These are phyloP conservation scores for Sphaerulina musiva DNA, from an alignment of 2,329 filamentous ascomycete species.

Conservation along the genomic window DNA sequence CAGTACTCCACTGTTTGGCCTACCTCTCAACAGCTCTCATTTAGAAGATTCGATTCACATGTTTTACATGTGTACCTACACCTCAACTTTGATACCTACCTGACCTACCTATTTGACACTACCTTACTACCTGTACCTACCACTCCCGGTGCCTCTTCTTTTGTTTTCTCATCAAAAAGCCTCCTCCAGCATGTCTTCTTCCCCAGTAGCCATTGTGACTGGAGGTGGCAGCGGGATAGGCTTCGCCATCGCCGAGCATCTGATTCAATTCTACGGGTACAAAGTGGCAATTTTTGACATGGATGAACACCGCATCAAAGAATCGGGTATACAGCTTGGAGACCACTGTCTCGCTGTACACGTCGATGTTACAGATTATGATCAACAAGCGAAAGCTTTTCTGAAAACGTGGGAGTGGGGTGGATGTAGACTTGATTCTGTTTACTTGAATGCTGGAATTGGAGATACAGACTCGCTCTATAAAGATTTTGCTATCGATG, in stretches of 20 bases:
- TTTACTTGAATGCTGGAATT: constrained; percentile 41
- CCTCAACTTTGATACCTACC: too few species aligned
- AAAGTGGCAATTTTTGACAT: constrained; percentile 21
- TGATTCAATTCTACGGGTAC: constrained; percentile 20
- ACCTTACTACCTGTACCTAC: neutral
- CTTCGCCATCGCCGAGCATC: constrained; percentile 23
- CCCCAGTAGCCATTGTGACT: constrained; percentile 21
- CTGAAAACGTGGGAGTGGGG: constrained; percentile 39
- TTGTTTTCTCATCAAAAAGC: neutral
- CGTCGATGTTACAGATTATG: constrained; percentile 38
- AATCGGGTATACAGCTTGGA: constrained; percentile 13
- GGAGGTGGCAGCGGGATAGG: constrained; percentile 23
- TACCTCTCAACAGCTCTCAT: neutral
- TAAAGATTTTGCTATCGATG: constrained; percentile 31
- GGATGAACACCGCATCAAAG: constrained; percentile 13
- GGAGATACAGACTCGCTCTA: constrained; percentile 38
- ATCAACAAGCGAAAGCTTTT: constrained; percentile 37
- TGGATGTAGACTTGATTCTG: constrained; percentile 36
- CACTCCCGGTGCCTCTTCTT: neutral
- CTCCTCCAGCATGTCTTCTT: constrained; percentile 7
- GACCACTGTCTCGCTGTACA: constrained; percentile 19
- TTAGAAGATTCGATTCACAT: neutral
- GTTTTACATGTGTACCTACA: too few species aligned
- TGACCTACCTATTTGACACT: too few species aligned
- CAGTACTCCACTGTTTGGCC: neutral